Evolutionary conservation across 2,329 filamentous ascomycete species (phyloP).

Genomic region (Raffaelea ambrosiae): DNA sequence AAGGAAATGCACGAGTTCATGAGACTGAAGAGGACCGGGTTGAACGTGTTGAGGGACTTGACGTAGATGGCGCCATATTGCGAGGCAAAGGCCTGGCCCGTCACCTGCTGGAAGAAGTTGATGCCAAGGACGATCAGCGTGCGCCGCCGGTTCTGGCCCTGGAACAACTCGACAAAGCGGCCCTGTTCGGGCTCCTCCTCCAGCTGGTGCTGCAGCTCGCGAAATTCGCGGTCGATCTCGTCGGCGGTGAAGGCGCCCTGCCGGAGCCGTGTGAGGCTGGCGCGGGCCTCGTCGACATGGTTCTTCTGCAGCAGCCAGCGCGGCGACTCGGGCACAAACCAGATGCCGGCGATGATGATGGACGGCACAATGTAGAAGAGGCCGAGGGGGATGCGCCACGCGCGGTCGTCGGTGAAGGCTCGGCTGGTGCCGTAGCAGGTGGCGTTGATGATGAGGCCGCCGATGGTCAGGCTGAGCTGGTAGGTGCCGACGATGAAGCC

Average conservation of each 20-base stretch:
- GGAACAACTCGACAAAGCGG: slow-evolving; percentile 1
- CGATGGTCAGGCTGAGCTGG: slow-evolving; percentile 20
- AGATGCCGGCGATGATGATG: slow-evolving; percentile 1
- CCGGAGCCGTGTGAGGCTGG: slow-evolving; percentile 6
- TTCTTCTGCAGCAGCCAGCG: slow-evolving; percentile 7
- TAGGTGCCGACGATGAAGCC: slow-evolving; percentile 26
- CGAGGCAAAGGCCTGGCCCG: slow-evolving; percentile 6
- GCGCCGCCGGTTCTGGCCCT: slow-evolving; percentile 2
- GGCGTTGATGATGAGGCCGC: slow-evolving; percentile 15
- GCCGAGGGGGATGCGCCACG: slow-evolving; percentile 25
- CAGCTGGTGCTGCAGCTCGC: slow-evolving; percentile 2
- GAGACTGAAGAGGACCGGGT: background rate
- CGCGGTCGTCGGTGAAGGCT: slow-evolving; percentile 17
- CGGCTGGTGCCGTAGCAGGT: slow-evolving; percentile 21
- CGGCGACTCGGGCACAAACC: slow-evolving; percentile 9
- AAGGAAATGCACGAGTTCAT: slow-evolving; percentile 3
- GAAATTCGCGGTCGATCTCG: slow-evolving; percentile 11
- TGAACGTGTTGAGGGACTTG: slow-evolving; percentile 3
- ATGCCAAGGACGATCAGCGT: slow-evolving; percentile 3
- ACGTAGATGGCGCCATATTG: slow-evolving; percentile 7
- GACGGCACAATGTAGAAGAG: slow-evolving; percentile 14
- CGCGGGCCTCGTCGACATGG: slow-evolving; percentile 5
- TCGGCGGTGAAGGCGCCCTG: slow-evolving; percentile 7
- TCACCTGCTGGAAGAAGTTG: slow-evolving; percentile 7
- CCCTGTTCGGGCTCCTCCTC: slow-evolving; percentile 1